Percentiles rank a stretch among this genome's conserved stretches.
Conservation (phyloP, 2,329 filamentous ascomycete species). For the Ustilaginoidea virens region DNA sequence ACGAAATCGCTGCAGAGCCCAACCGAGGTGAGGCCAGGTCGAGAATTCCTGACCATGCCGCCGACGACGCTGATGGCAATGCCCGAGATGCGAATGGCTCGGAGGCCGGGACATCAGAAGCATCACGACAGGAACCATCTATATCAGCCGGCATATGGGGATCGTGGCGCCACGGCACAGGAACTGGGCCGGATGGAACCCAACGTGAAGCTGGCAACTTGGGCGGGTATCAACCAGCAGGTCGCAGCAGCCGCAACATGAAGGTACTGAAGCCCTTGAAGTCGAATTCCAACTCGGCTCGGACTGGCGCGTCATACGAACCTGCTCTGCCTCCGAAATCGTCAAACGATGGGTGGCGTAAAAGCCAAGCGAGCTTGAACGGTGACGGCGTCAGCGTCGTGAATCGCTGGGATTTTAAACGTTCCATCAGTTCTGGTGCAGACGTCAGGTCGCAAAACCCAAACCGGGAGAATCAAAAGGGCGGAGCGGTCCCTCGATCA, state of each 20-base stretch:
- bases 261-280: slow-evolving; percentile 78
- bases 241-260: slow-evolving; percentile 55
- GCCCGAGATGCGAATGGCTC: slow-evolving; percentile 9
- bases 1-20: slow-evolving; percentile 17
- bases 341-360: slow-evolving; percentile 35
- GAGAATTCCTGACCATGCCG: slow-evolving; percentile 27
- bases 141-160: slow-evolving; percentile 48
- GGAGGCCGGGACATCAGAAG: slow-evolving; percentile 12
- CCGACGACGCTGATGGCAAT: slow-evolving; percentile 26
- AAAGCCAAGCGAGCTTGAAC: slow-evolving; percentile 28
- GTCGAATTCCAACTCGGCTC: slow-evolving; percentile 35
- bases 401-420: slow-evolving; percentile 40
- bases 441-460: slow-evolving; percentile 20
- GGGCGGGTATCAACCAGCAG: slow-evolving; percentile 55
- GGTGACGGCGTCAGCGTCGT: slow-evolving; percentile 13
- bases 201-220: slow-evolving; percentile 36
- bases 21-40: slow-evolving; percentile 19
- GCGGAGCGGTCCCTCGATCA: slow-evolving; percentile 33
- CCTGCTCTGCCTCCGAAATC: slow-evolving; percentile 27
- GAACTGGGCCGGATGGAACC: slow-evolving; percentile 34
- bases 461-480: slow-evolving; percentile 22
- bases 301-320: slow-evolving; percentile 37
- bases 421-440: slow-evolving; percentile 27
- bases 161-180: slow-evolving; percentile 49
- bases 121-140: slow-evolving; percentile 28